Evolutionary conservation across 2,329 filamentous ascomycete species (phyloP), one percentile per base, ranked within the genome.

Genomic region (Epichloe baconii): DNA sequence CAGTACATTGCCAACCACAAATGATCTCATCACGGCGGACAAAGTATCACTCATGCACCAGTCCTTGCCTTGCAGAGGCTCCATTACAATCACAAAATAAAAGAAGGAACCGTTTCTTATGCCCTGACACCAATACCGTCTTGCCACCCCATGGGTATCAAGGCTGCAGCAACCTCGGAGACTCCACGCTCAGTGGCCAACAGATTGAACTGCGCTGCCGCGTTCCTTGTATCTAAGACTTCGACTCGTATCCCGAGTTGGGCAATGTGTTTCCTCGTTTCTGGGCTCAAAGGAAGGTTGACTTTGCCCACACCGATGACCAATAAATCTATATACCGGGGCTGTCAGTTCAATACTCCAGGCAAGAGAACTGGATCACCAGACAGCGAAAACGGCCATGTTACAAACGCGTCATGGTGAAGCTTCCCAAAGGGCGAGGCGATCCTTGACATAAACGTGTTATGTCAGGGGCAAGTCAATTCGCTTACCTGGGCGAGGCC

Each of bases 171-270:
- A 55, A 97, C 82, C 61, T 91, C 85, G 19, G 81, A 76, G 5
- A 93, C 82, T 1, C 93, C 91, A 48, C 93, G 75, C 71, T 98
- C 93, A 17, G 89, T 97, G n/a, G 89, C 91, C 50, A 98, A 71
- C 61, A 98, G 66, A 64, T 98, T 98, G 67, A 93, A 98, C 66
- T 96, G 89, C 36, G 90, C 85, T 1, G 91, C 88, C 8, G 93
- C 93, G 68, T 97, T 97, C 56, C 88, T 76, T 35, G 93, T 97
- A 69, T 97, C 93, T 62, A 91, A 78, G 3, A 96, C 77, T 62
- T 98, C 93, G 5, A 97, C 75, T 52, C 88, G 76, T 58, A 97
- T 86, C 0, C 93, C 93, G 42, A 97, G 68, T 34, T 79, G 77
- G 55, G 83, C 85, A 52, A 98, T 80, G 58, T 82, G 75, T 53